Base-by-base conservation (phyloP, 2,329 filamentous ascomycete genomes). In the Scedosporium dehoogii region DNA sequence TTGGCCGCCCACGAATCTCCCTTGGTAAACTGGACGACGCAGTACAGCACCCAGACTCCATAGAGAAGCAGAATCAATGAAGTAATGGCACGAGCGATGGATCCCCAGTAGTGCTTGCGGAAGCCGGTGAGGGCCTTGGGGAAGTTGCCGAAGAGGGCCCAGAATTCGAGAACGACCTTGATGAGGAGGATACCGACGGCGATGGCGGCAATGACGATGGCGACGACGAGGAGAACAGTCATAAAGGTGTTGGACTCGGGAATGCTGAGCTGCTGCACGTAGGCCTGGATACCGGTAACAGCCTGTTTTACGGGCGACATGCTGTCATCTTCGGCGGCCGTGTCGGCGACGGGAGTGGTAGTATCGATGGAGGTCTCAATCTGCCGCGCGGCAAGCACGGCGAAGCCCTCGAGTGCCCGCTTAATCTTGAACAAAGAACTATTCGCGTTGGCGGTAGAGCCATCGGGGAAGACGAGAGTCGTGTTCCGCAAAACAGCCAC, bases 1-100 rank as follows among this genome's bases (percentile, higher is more conserved):
- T 96, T 94, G 56, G 92, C 92, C 6, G 89, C 91, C 92, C 92
- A 97, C 0, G 93, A 97, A 74, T 97, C 94, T 64, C 93, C 92
- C 51, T 87, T 84, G 1, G 89, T 94, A 75, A 97, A 96, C 72
- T 99, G 94, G 74, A 93, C 97, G 65, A 99, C 84, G 73, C 93
- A 97, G 76, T 96, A 97, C 53, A 97, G 78, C 0, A 92, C 91
- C 94, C 94, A 97, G 65, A 96, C 85, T 65, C 94, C 91, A 75
- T 97, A 99, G 2, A 97, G 84, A 18, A 97, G 79, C 64, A 97
- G 81, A 68, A 99, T 92, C 74, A 99, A 81, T 67, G 90, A 90
- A 53, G 92, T 96, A 70, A 97, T 89, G 16, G 92, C 89, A 65
- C 93, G 90, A 56, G 88, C 90, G 72, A 99, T 88, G 62, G 92